These are phyloP conservation scores for Friedmanniomyces endolithicus DNA, from an alignment of 495 filamentous ascomycete species.

Conservation along the genomic window DNA sequence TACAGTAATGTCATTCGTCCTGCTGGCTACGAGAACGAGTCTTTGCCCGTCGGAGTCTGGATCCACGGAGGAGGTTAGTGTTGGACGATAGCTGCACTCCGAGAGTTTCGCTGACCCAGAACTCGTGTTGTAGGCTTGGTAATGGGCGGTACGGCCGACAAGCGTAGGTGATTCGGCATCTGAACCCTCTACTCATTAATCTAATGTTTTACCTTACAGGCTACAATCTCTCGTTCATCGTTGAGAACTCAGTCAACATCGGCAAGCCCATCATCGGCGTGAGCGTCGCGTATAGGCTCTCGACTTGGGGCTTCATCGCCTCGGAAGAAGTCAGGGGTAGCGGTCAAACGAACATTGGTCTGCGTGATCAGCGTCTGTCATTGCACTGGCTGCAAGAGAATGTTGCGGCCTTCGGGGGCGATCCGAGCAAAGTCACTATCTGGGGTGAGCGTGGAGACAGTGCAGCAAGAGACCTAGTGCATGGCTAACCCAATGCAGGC, in stretches of 20 bases:
- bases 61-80: slow-evolving; percentile 34
- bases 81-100: neutral
- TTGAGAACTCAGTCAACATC: slow-evolving; percentile 40
- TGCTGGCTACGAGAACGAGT: slow-evolving; percentile 38
- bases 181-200: neutral
- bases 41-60: slow-evolving; percentile 54
- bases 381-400: slow-evolving; percentile 48
- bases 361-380: slow-evolving; percentile 48
- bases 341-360: slow-evolving; percentile 45
- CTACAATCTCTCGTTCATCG: slow-evolving; percentile 43
- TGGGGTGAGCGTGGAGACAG: slow-evolving; percentile 1
- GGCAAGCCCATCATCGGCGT: slow-evolving; percentile 49
- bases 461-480: neutral
- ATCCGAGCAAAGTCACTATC: slow-evolving; percentile 29
- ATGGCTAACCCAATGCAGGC: slow-evolving; percentile 4
- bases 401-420: slow-evolving; percentile 31
- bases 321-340: slow-evolving; percentile 29
- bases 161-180: slow-evolving; percentile 13
- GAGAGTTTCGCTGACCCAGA: neutral
- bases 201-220: neutral
- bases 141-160: slow-evolving; percentile 38
- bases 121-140: slow-evolving; percentile 45
- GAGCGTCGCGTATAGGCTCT: slow-evolving; percentile 49
- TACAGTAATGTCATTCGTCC: slow-evolving; percentile 47
- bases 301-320: slow-evolving; percentile 41